A percentile compares a stretch with the other conserved stretches of the same genome.
These are phyloP conservation scores for Ambrosiella beaveri DNA, from an alignment of 2,329 filamentous ascomycete species.

Conservation along the genomic window DNA sequence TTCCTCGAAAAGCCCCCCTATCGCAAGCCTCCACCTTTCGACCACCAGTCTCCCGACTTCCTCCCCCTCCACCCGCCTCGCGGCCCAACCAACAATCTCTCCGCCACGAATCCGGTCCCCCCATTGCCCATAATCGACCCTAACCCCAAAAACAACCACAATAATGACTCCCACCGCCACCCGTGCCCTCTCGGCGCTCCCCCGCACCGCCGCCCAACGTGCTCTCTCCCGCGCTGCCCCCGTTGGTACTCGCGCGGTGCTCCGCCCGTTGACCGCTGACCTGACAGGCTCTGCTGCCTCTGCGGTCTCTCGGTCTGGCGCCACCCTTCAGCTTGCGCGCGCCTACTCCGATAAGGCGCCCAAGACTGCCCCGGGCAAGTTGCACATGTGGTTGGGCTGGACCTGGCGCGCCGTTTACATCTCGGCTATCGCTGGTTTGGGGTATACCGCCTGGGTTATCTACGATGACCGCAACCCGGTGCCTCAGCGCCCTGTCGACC, in stretches of 20 bases:
- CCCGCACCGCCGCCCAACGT: slow-evolving; percentile 14
- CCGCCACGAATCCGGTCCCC: slow-evolving; percentile 2
- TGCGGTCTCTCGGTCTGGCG: slow-evolving; percentile 14
- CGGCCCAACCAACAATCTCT: slow-evolving; percentile 4
- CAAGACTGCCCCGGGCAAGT: slow-evolving; percentile 36
- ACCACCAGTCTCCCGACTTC: slow-evolving; percentile 2
- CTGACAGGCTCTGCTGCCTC: slow-evolving; percentile 17
- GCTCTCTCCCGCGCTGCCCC: slow-evolving; percentile 12
- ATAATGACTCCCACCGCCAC: slow-evolving; percentile 28
- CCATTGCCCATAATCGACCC: not conserved
- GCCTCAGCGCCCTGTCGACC: slow-evolving; percentile 64
- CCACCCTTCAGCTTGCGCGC: slow-evolving; percentile 15
- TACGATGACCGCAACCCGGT: slow-evolving; percentile 67
- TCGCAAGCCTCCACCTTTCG: not conserved
- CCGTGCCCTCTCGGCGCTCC: slow-evolving; percentile 23
- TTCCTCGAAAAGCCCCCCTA: slow-evolving; percentile 5
- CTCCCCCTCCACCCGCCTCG: slow-evolving; percentile 9
- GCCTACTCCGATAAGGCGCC: slow-evolving; percentile 34
- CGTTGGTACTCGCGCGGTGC: slow-evolving; percentile 11
- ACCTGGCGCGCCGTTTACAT: slow-evolving; percentile 71
- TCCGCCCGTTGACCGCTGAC: slow-evolving; percentile 18
- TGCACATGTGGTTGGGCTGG: slow-evolving; percentile 56
- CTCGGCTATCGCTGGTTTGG: slow-evolving; percentile 49
- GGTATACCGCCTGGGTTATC: slow-evolving; percentile 62
- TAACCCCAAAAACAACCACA: slow-evolving; percentile 3